Percentiles rank a stretch among this genome's conserved stretches.
These are phyloP conservation scores for Nakazawaea anatomiae DNA, from an alignment of 805 yeast species.

Conservation along the genomic window DNA sequence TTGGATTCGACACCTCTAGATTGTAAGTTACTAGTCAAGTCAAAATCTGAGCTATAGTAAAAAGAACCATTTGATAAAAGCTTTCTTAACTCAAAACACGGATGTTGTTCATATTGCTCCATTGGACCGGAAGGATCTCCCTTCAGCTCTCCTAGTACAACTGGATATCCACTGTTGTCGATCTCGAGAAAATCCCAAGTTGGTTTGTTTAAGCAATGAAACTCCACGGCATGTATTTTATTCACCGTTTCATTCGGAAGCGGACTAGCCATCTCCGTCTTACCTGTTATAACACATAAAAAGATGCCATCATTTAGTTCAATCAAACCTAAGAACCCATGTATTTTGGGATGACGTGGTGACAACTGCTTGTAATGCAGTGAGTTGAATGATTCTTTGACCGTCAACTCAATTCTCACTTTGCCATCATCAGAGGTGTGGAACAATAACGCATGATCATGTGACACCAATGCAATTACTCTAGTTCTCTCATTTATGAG, in stretches of 20 bases:
- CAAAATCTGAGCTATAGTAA: conserved; percentile 88
- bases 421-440: conserved; percentile 30
- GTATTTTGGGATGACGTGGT: conserved; percentile 30
- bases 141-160: conserved; percentile 29
- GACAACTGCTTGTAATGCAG: conserved; percentile 36
- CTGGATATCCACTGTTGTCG: conserved; percentile 64
- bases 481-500: conserved; percentile 29
- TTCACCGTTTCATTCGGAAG: conserved; percentile 73
- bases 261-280: conserved; percentile 76
- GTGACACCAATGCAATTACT: conserved; percentile 36
- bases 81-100: conserved; percentile 76
- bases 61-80: conserved; percentile 83
- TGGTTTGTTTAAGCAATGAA: conserved; percentile 62
- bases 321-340: conserved; percentile 79
- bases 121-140: conserved; percentile 16
- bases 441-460: conserved; percentile 39
- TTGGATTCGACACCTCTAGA: conserved; percentile 52
- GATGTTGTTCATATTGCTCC: conserved; percentile 50
- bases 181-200: conserved; percentile 78
- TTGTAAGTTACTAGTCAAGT: conserved; percentile 83
- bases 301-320: conserved; percentile 62
- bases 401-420: conserved; percentile 46
- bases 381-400: conserved; percentile 29
- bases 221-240: conserved; percentile 80
- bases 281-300: conserved; percentile 74